Conservation (phyloP, 164 flowering plant genomes). For the Santalum album region DNA sequence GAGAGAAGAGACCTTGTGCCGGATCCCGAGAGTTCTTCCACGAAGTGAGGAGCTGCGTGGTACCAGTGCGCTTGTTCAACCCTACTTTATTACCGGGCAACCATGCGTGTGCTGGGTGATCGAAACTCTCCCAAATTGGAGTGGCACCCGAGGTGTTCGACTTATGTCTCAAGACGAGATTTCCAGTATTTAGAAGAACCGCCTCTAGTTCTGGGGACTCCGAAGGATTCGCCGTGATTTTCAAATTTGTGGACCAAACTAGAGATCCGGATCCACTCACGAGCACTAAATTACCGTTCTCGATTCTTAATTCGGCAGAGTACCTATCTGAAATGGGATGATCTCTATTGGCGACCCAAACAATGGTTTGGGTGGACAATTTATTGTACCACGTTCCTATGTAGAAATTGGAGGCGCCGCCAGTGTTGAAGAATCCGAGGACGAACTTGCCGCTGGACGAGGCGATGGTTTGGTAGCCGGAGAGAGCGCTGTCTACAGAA, state of each 20-base stretch:
- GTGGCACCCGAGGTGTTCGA: neutral
- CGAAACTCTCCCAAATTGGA: neutral
- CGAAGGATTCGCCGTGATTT: neutral
- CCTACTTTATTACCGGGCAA: constrained; percentile 3
- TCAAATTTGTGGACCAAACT: neutral
- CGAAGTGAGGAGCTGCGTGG: neutral
- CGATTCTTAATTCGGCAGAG: constrained; percentile 26
- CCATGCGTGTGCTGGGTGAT: neutral
- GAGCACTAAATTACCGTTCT: constrained; percentile 7
- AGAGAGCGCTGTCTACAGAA: constrained; percentile 28
- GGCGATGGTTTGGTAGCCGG: too few relatives aligned
- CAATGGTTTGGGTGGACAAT: constrained; percentile 19
- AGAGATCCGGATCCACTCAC: neutral
- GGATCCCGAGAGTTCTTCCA: constrained; percentile 2
- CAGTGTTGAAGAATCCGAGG: constrained; percentile 62
- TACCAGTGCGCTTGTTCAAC: neutral
- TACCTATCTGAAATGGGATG: constrained; percentile 27
- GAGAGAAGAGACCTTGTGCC: neutral
- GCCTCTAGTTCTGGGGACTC: neutral
- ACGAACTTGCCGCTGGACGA: constrained; percentile 36
- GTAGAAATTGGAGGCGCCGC: constrained; percentile 45
- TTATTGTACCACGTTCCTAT: constrained; percentile 46
- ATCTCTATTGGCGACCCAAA: constrained; percentile 68
- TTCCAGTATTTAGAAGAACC: neutral
- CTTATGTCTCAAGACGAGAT: constrained; percentile 1